Base-by-base conservation (phyloP, 306 rosid genomes). In the Aeschynomene evenia region DNA sequence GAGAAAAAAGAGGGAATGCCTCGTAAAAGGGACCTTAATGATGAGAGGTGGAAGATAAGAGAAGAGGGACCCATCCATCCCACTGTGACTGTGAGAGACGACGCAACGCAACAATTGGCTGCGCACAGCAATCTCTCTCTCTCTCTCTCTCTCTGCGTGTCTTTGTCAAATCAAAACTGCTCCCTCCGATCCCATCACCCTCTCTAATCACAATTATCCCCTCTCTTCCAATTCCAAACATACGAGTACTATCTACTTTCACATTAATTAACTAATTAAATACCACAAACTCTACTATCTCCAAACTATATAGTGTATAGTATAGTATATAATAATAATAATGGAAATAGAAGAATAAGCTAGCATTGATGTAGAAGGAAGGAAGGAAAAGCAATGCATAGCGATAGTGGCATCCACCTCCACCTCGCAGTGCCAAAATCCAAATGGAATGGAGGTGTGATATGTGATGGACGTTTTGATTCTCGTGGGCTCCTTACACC, bases 391-490 rank as follows among this genome's bases (percentile, higher is more conserved):
- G 58, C 28, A 22, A 61, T 10, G 5, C 2, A 31, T 36, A 36
- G 72, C 9, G 4, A 31, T 36, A 36, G 72, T n/a, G 4, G 0
- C 55, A 0, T n/a, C 11, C 21, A 1, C 7, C 7, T 11, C 13
- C n/a, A 7, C 49, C 12, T 36, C 57, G 23, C 29, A 15, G 7
- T 40, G 7, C 22, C 4, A 22, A 4, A n/a, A 14, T 29, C 7
- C 6, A n/a, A 2, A 22, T 3, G 14, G 12, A 12, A 37, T 64
- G 0, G 26, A 9, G 19, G 0, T 21, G 6, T 13, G 19, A 10
- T 13, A 13, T 34, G 31, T 21, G 81, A 77, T 77, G 55, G 81
- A 77, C 77, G 81, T 77, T 77, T 71, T 66, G 75, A 66, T 76
- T 64, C 75, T 52, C 5, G 40, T 59, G 75, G 73, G 55, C 66